Conservation (phyloP, 2,329 filamentous ascomycete species). For the Aspergillus quadricinctus region DNA sequence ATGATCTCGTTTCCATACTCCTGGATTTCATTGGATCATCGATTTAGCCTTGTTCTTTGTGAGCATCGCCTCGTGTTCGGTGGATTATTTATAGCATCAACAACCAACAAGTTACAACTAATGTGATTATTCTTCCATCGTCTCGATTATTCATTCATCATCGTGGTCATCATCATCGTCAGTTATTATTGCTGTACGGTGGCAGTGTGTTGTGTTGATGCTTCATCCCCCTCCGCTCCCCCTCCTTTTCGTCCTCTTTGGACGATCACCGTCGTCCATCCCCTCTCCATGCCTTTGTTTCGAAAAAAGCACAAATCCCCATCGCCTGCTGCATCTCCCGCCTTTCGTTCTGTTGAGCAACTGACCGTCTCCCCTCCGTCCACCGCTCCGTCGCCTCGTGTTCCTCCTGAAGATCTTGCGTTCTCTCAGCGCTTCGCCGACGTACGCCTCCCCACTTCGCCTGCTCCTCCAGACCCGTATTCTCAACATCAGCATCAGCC, state of each 20-base stretch:
- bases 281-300: slow-evolving; percentile 22
- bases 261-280: not conserved
- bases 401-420: slow-evolving; percentile 4
- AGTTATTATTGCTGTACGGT: not conserved
- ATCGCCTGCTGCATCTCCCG: slow-evolving; percentile 10
- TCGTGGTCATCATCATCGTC: not conserved
- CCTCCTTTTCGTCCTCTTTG: not conserved
- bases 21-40: not conserved
- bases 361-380: slow-evolving; percentile 4
- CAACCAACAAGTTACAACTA: not conserved
- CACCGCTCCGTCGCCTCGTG: slow-evolving; percentile 7
- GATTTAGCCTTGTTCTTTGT: not conserved
- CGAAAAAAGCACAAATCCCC: slow-evolving; percentile 18
- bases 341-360: slow-evolving; percentile 19
- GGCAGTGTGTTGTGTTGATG: not conserved
- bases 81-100: not conserved
- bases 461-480: not conserved
- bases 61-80: not conserved
- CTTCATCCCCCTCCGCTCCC: slow-evolving; percentile 1
- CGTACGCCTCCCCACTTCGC: not conserved
- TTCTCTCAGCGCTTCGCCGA: slow-evolving; percentile 13
- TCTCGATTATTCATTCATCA: not conserved
- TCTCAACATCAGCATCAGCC: slow-evolving; percentile 4
- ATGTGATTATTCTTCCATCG: not conserved
- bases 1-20: not conserved